phyloP scores from a whole-genome alignment of 805 yeast species.

The Yarrowia sp. region DNA sequence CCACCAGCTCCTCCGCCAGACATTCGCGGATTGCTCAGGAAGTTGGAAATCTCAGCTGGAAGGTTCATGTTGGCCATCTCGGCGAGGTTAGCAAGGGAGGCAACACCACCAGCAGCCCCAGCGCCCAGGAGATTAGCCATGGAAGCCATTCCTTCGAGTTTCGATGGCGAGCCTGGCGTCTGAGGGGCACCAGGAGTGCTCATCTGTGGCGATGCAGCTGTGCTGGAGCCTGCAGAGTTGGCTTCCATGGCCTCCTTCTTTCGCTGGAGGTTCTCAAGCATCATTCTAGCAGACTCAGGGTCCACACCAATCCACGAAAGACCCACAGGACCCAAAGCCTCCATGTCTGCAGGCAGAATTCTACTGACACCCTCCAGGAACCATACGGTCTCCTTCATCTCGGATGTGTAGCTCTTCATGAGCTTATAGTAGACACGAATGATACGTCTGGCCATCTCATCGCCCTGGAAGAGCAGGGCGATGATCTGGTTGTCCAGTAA shows the following conservation, averaged over 20 bases:
- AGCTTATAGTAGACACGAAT: slow-evolving; percentile 87
- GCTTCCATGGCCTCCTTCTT: slow-evolving; percentile 25
- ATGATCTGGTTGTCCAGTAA: slow-evolving; percentile 81
- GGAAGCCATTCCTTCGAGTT: slow-evolving; percentile 31
- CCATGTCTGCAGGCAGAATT: slow-evolving; percentile 90
- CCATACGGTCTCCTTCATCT: slow-evolving; percentile 91
- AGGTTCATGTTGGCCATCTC: slow-evolving; percentile 28
- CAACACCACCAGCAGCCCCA: slow-evolving; percentile 25
- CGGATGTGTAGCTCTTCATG: slow-evolving; percentile 79
- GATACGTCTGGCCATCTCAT: slow-evolving; percentile 85
- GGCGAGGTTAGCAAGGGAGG: slow-evolving; percentile 25
- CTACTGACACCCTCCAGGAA: slow-evolving; percentile 89
- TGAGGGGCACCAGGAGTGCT: slow-evolving; percentile 8
- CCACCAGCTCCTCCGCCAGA: slow-evolving; percentile 20
- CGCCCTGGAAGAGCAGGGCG: slow-evolving; percentile 81
- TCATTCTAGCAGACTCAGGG: slow-evolving; percentile 38
- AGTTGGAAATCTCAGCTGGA: slow-evolving; percentile 19
- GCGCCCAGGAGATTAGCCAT: slow-evolving; percentile 26
- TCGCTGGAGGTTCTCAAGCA: slow-evolving; percentile 33
- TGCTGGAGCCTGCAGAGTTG: slow-evolving; percentile 6
- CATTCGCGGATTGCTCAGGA: slow-evolving; percentile 27
- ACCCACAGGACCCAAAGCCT: slow-evolving; percentile 64
- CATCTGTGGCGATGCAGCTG: slow-evolving; percentile 26
- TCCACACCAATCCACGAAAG: slow-evolving; percentile 37
- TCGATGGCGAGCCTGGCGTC: slow-evolving; percentile 26